Conservation (phyloP, 805 yeast genomes). For the Saccharomyces cerevisiae region DNA sequence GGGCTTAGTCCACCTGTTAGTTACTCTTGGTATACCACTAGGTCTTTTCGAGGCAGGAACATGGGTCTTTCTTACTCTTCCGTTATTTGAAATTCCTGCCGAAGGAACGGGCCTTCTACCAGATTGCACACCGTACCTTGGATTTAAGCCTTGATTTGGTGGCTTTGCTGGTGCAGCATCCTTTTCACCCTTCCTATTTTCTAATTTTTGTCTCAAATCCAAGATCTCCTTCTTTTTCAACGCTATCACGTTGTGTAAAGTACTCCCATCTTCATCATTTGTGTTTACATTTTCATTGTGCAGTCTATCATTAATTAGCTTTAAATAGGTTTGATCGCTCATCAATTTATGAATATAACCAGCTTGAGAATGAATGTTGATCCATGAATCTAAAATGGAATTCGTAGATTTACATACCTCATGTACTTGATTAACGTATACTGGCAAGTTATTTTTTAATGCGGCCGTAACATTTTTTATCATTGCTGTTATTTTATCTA, state of each 20-base stretch:
- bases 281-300: conserved; percentile 21
- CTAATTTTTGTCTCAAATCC: conserved; percentile 12
- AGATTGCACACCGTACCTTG: neutral
- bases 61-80: neutral
- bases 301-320: conserved; percentile 6
- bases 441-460: conserved; percentile 14
- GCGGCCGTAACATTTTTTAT: conserved; percentile 19
- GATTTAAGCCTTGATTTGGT: neutral
- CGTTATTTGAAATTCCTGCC: neutral
- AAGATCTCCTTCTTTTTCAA: conserved; percentile 14
- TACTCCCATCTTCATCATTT: conserved; percentile 19
- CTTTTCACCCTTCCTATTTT: conserved; percentile 8
- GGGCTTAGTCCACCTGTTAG: conserved; percentile 18
- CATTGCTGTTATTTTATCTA: conserved; percentile 26
- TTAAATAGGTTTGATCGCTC: conserved; percentile 35
- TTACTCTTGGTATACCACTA: conserved; percentile 19
- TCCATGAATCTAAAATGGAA: conserved; percentile 50
- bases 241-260: conserved; percentile 7
- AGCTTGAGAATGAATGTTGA: conserved; percentile 53
- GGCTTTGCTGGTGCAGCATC: neutral
- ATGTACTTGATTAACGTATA: conserved; percentile 29
- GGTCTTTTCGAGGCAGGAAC: conserved; percentile 3
- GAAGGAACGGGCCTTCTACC: neutral
- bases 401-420: conserved; percentile 42
- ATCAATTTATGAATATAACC: conserved; percentile 44